Evolutionary conservation across 2,329 filamentous ascomycete species (phyloP).

Genomic region (Cladosporium austrohemisphaericum): DNA sequence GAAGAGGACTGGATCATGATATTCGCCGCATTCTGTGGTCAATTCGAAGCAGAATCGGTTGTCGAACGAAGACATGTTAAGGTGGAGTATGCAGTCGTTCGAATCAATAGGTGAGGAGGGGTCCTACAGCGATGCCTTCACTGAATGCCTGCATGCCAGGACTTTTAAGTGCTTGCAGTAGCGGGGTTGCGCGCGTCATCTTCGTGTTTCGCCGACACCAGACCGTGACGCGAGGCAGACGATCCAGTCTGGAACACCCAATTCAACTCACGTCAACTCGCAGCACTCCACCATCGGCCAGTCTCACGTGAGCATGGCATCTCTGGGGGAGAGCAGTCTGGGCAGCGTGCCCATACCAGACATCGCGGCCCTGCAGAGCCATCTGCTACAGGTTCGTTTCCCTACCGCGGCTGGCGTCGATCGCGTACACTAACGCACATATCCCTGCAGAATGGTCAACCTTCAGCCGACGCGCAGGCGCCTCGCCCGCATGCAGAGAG

Average conservation of each 20-base stretch:
- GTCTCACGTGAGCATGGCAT: constrained; percentile 21
- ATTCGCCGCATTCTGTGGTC: no score
- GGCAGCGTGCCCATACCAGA: constrained; percentile 22
- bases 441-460: constrained; percentile 27
- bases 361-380: constrained; percentile 20
- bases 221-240: no score
- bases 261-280: no score
- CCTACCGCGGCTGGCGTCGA: not conserved
- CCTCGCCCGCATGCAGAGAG: constrained; percentile 6
- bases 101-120: no score
- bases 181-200: not conserved
- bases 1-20: no score
- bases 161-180: constrained; percentile 3
- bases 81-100: no score
- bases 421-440: constrained; percentile 24
- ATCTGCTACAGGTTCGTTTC: constrained; percentile 23
- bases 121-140: no score
- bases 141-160: no score
- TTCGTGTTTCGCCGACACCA: not conserved
- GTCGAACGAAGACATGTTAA: no score
- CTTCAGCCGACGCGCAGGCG: constrained; percentile 16
- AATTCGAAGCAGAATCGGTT: no score
- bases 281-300: no score
- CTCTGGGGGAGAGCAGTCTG: constrained; percentile 25
- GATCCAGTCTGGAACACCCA: no score